Conservation (phyloP, 768 basidiomycete species). For the Scleroderma citrinum region DNA sequence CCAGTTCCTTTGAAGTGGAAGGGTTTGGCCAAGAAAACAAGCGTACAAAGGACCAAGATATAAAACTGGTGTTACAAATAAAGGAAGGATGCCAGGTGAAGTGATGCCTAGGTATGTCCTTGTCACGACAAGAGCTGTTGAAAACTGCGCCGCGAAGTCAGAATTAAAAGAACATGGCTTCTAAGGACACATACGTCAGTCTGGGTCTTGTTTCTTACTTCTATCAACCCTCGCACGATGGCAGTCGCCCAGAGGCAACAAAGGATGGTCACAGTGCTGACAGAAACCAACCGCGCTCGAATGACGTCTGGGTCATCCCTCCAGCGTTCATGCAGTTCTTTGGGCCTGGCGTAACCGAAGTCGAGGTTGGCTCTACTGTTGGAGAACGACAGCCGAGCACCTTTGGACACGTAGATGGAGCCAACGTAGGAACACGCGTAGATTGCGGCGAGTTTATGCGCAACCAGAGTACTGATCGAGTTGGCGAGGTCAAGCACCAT, state of each 20-base stretch:
- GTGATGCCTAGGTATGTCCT: slow-evolving; percentile 38
- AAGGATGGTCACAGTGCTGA: slow-evolving; percentile 51
- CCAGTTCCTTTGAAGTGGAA: slow-evolving; percentile 56
- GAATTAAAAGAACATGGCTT: background rate
- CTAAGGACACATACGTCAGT: slow-evolving; percentile 10
- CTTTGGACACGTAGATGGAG: slow-evolving; percentile 71
- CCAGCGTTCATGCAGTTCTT: slow-evolving; percentile 44
- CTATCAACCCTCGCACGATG: slow-evolving; percentile 32
- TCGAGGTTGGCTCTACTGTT: slow-evolving; percentile 20
- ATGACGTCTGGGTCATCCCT: slow-evolving; percentile 87
- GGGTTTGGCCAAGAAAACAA: slow-evolving; percentile 34
- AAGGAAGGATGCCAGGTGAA: slow-evolving; percentile 34
- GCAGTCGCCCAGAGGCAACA: slow-evolving; percentile 49
- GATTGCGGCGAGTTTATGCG: slow-evolving; percentile 51
- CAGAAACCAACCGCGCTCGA: slow-evolving; percentile 67
- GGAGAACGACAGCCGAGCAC: slow-evolving; percentile 51
- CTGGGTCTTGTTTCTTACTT: too few species aligned
- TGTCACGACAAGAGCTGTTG: slow-evolving; percentile 25
- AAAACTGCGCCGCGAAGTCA: slow-evolving; percentile 11
- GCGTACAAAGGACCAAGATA: slow-evolving; percentile 76
- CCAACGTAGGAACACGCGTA: slow-evolving; percentile 74
- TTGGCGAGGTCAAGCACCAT: background rate
- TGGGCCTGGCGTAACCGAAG: slow-evolving; percentile 26
- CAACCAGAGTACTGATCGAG: slow-evolving; percentile 12
- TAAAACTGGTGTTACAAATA: slow-evolving; percentile 65